Percentiles rank a stretch among this genome's conserved stretches.
Evolutionary conservation across 768 basidiomycete species (phyloP).

Genomic region (Rhizopogon vesiculosus): DNA sequence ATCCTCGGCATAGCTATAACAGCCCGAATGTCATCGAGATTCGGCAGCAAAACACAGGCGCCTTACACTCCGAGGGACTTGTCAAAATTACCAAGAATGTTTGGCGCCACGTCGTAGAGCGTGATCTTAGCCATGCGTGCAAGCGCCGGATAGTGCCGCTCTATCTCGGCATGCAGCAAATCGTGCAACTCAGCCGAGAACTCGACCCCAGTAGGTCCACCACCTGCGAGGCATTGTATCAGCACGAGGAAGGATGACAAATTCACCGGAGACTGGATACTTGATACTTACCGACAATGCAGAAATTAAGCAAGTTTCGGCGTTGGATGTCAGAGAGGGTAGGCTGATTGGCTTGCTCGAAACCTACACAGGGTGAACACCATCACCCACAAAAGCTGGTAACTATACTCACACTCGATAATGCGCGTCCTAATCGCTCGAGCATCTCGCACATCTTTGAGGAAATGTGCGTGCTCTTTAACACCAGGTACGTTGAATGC

Average conservation of each 20-base stretch:
- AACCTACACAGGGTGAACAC: conserved; percentile 36
- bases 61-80: conserved; percentile 53
- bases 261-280: conserved; percentile 15
- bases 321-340: conserved; percentile 70
- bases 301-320: conserved; percentile 76
- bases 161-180: conserved; percentile 63
- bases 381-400: neutral
- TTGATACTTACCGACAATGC: conserved; percentile 65
- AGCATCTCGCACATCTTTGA: conserved; percentile 78
- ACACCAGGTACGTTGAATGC: conserved; percentile 73
- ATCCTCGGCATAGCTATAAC: conserved; percentile 56
- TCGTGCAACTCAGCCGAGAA: conserved; percentile 83
- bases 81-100: conserved; percentile 75
- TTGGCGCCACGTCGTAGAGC: conserved; percentile 77
- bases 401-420: conserved; percentile 55
- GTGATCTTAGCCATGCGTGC: conserved; percentile 65
- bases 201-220: conserved; percentile 77
- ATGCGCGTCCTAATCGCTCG: conserved; percentile 65
- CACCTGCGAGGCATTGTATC: conserved; percentile 36
- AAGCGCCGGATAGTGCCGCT: conserved; percentile 56
- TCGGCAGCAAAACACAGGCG: neutral
- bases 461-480: conserved; percentile 76
- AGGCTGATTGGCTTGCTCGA: conserved; percentile 85
- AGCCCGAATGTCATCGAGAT: neutral
- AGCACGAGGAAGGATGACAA: neutral